A percentile compares a stretch with the other conserved stretches of the same genome.
Conservation (phyloP, 2,329 filamentous ascomycete species). For the Cladorrhinum sp. region DNA sequence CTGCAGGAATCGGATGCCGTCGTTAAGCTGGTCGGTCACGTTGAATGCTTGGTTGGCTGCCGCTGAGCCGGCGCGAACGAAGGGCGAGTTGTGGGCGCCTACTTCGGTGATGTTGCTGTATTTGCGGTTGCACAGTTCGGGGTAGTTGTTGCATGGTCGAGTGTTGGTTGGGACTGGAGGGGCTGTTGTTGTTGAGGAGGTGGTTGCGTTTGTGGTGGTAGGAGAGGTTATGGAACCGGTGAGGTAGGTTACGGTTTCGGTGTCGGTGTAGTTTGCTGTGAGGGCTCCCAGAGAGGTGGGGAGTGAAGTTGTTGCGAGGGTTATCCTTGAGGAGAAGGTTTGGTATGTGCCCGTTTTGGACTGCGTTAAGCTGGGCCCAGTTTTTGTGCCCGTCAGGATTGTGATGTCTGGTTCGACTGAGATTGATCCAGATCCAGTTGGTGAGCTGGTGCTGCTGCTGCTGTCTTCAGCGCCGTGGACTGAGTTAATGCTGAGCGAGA, state of each 20-base stretch:
- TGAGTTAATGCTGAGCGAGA: conserved; percentile 15
- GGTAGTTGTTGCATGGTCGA: conserved; percentile 73
- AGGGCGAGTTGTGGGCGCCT: conserved; percentile 78
- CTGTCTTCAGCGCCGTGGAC: conserved; percentile 11
- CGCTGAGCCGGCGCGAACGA: conserved; percentile 65
- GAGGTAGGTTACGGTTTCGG: conserved; percentile 39
- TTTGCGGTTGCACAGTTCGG: conserved; percentile 71
- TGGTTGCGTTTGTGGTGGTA: conserved; percentile 38
- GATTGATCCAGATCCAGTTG: background rate
- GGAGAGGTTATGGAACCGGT: conserved; percentile 48
- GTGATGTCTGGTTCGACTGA: conserved; percentile 35
- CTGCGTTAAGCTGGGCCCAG: conserved; percentile 29
- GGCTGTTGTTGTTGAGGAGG: conserved; percentile 42
- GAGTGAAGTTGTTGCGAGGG: conserved; percentile 35
- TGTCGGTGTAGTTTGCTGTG: conserved; percentile 32
- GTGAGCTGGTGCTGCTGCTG: conserved; percentile 31
- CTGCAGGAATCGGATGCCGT: conserved; percentile 66
- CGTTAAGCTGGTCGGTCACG: conserved; percentile 70
- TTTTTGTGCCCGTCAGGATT: conserved; percentile 36
- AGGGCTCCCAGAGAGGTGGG: conserved; percentile 24
- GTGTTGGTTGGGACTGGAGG: conserved; percentile 60
- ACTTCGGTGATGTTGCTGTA: conserved; percentile 82
- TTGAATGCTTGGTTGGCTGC: conserved; percentile 70
- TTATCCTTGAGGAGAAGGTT: conserved; percentile 42
- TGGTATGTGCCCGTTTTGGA: conserved; percentile 42